These are phyloP conservation scores for Aureobasidium sp. DNA, from an alignment of 2,329 filamentous ascomycete species.

Conservation along the genomic window DNA sequence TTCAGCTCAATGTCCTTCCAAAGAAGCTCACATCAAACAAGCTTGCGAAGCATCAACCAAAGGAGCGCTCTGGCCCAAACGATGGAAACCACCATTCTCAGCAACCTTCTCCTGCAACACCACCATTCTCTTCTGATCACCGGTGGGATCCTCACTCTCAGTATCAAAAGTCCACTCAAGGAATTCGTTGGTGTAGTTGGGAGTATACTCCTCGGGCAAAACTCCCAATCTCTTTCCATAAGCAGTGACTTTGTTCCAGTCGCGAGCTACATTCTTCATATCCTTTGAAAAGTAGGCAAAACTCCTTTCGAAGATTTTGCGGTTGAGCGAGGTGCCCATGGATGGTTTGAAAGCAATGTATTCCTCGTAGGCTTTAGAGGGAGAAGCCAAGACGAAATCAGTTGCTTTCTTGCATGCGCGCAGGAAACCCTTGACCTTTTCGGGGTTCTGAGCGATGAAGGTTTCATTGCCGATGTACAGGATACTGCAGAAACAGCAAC, in stretches of 20 bases:
- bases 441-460: constrained; percentile 57
- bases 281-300: constrained; percentile 70
- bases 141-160: constrained; percentile 58
- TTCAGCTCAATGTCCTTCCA: too few relatives aligned
- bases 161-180: constrained; percentile 56
- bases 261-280: constrained; percentile 63
- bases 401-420: constrained; percentile 66
- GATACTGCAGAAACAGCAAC: constrained; percentile 78
- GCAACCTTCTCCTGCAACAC: constrained; percentile 60
- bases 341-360: constrained; percentile 65
- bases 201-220: constrained; percentile 51
- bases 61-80: not conserved
- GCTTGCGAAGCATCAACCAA: not conserved
- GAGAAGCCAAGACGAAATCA: constrained; percentile 59
- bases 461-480: constrained; percentile 70
- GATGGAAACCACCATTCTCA: constrained; percentile 51
- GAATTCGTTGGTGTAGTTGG: constrained; percentile 69
- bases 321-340: constrained; percentile 60
- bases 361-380: constrained; percentile 55
- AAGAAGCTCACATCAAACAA: not conserved
- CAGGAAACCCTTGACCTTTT: constrained; percentile 58
- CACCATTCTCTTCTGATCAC: constrained; percentile 68
- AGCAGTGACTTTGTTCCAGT: constrained; percentile 69
- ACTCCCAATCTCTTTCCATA: constrained; percentile 69
- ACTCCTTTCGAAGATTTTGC: constrained; percentile 72